Percentiles rank a stretch among this genome's conserved stretches.
These are phyloP conservation scores for Suillus sp. DNA, from an alignment of 768 basidiomycete genomes.

Conservation along the genomic window DNA sequence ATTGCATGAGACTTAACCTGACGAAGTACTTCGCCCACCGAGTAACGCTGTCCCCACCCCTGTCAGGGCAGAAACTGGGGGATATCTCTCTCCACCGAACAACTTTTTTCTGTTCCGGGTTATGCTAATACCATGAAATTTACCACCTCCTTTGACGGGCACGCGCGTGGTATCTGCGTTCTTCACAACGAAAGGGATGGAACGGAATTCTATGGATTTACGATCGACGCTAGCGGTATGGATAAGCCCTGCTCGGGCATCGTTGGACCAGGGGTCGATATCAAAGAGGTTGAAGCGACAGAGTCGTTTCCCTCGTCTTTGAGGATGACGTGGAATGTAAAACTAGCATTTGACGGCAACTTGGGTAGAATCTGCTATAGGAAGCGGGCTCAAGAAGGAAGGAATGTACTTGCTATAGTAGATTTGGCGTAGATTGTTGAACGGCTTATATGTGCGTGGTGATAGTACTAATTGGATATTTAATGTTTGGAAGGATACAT, in stretches of 20 bases:
- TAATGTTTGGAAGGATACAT: not conserved
- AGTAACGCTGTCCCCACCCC: not conserved
- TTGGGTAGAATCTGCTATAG: constrained; percentile 6
- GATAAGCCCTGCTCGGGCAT: not conserved
- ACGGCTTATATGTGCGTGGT: not conserved
- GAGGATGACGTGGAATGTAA: constrained; percentile 9
- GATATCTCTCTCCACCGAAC: not conserved
- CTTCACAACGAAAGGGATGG: constrained; percentile 3
- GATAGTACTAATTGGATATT: not conserved
- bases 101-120: constrained; percentile 5
- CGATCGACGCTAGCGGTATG: not conserved
- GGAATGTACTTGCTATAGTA: constrained; percentile 6
- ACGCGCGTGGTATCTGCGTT: constrained; percentile 6
- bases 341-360: constrained; percentile 1
- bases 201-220: constrained; percentile 4
- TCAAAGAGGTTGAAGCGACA: constrained; percentile 8
- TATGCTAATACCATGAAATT: constrained; percentile 9
- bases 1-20: constrained; percentile 5
- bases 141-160: constrained; percentile 1
- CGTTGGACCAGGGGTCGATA: constrained; percentile 7
- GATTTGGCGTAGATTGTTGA: not conserved
- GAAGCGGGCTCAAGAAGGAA: constrained; percentile 1
- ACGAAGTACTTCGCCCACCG: constrained; percentile 9
- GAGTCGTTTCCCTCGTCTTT: constrained; percentile 7
- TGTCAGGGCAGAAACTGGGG: not conserved